phyloP scores from a whole-genome alignment of 768 basidiomycete genomes.

The Naematelia aurantialba region DNA sequence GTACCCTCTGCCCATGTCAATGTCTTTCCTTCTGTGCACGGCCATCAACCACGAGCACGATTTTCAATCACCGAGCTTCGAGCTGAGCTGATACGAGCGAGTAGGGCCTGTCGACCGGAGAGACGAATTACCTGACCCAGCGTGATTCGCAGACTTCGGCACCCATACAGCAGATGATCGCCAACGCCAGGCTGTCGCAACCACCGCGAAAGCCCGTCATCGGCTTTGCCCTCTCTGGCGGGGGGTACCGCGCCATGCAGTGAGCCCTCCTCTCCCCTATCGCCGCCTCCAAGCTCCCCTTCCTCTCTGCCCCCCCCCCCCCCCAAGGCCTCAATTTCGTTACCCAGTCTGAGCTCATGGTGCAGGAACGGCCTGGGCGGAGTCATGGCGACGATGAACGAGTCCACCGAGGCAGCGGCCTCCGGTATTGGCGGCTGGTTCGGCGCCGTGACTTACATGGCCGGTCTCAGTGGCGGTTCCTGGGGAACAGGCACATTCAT shows the following conservation, averaged over 20 bases:
- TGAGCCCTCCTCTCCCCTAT: slow-evolving; percentile 52
- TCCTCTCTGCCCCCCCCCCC: slow-evolving; percentile 80
- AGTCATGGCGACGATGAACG: slow-evolving; percentile 56
- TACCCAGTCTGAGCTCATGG: too few relatives aligned
- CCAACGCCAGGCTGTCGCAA: slow-evolving; percentile 22
- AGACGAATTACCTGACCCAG: slow-evolving; percentile 27
- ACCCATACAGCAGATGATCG: slow-evolving; percentile 27
- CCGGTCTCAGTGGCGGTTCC: slow-evolving; percentile 55
- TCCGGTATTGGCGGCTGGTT: slow-evolving; percentile 64
- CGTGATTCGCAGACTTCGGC: slow-evolving; percentile 21
- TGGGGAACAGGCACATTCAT: slow-evolving; percentile 55
- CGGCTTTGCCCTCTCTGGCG: slow-evolving; percentile 64
- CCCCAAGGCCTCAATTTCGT: slow-evolving; percentile 94
- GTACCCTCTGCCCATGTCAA: too few relatives aligned
- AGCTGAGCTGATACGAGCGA: slow-evolving; percentile 9
- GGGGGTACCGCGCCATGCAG: slow-evolving; percentile 67
- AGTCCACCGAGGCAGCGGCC: slow-evolving; percentile 57
- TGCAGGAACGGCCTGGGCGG: slow-evolving; percentile 30
- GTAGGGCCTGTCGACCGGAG: slow-evolving; percentile 24
- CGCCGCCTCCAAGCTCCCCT: too few relatives aligned
- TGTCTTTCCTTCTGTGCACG: too few relatives aligned
- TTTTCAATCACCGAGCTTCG: too few relatives aligned
- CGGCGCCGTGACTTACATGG: slow-evolving; percentile 67
- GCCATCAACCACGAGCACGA: too few relatives aligned
- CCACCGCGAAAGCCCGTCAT: slow-evolving; percentile 40